Conservation (phyloP, 192 early-diverging fungal genomes). For the Rhizoclosmatium globosum region DNA sequence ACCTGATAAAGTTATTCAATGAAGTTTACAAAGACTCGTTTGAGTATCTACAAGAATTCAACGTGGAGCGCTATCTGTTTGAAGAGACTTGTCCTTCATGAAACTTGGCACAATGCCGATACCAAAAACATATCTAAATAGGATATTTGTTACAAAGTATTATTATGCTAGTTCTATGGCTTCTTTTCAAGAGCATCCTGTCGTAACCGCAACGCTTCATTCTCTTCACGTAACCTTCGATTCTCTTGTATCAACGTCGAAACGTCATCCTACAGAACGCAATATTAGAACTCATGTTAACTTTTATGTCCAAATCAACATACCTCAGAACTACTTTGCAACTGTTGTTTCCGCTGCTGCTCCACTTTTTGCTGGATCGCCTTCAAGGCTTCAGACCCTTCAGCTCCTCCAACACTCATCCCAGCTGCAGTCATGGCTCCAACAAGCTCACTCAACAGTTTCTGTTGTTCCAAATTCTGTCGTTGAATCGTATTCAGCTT, state of each 20-base stretch:
- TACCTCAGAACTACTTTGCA: neutral
- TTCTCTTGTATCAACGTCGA: constrained; percentile 26
- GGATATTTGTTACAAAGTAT: too few species aligned
- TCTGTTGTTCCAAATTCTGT: constrained; percentile 24
- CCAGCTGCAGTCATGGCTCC: constrained; percentile 8
- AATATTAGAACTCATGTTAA: neutral
- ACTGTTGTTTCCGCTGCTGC: too few species aligned
- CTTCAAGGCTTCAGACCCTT: neutral
- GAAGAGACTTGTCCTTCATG: too few species aligned
- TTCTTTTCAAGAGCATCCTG: constrained; percentile 17
- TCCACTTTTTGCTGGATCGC: constrained; percentile 20
- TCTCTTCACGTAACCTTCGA: constrained; percentile 25
- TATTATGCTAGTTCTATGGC: too few species aligned
- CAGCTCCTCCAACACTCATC: neutral
- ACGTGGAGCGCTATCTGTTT: too few species aligned
- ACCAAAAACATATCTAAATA: too few species aligned
- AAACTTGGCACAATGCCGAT: too few species aligned
- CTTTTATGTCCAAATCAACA: neutral
- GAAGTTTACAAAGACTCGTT: too few species aligned
- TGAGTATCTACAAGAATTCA: too few species aligned
- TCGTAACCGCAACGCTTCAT: constrained; percentile 14
- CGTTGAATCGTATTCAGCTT: constrained; percentile 21
- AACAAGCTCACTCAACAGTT: constrained; percentile 17
- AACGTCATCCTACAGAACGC: neutral
- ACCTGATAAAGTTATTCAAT: too few species aligned